Percentiles rank a stretch among this genome's conserved stretches.
Evolutionary conservation across 2,329 filamentous ascomycete genomes (phyloP).

Genomic region (Paracorniculantispora psalliotae): DNA sequence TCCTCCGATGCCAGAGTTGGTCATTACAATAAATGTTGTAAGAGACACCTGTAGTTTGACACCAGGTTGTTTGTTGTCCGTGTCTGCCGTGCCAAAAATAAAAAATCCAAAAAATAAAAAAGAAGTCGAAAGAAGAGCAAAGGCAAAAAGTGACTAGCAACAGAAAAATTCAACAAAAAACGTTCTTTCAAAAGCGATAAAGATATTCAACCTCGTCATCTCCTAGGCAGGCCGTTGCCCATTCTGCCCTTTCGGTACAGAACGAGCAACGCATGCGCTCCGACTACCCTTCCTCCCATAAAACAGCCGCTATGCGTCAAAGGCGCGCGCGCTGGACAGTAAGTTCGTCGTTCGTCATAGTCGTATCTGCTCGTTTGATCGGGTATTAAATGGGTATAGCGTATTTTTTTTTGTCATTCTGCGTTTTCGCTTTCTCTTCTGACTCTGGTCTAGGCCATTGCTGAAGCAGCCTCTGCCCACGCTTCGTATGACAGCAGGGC

Average conservation of each 20-base stretch:
- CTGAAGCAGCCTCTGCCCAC: slow-evolving; percentile 1
- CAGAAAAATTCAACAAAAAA: slow-evolving; percentile 2
- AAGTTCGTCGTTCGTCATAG: slow-evolving; percentile 26
- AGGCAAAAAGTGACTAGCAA: slow-evolving; percentile 16
- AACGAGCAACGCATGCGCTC: slow-evolving; percentile 13
- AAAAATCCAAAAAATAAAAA: slow-evolving; percentile 14
- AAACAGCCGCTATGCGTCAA: slow-evolving; percentile 11
- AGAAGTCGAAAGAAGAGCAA: slow-evolving; percentile 13
- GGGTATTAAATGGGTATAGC: slow-evolving; percentile 38
- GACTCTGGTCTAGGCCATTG: slow-evolving; percentile 9
- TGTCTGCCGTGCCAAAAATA: background rate
- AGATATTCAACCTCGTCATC: slow-evolving; percentile 3
- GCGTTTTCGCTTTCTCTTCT: slow-evolving; percentile 10
- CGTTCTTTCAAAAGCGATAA: background rate
- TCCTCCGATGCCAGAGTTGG: background rate
- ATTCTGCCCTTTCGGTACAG: background rate
- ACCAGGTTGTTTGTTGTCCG: background rate
- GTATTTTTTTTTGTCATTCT: slow-evolving; percentile 13
- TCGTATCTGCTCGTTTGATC: slow-evolving; percentile 32
- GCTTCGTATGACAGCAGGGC: background rate
- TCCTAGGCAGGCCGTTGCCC: slow-evolving; percentile 1
- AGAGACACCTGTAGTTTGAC: background rate
- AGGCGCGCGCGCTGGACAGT: slow-evolving; percentile 4
- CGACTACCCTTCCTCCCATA: slow-evolving; percentile 20
- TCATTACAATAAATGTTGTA: background rate